Evolutionary conservation across 805 yeast species (phyloP), one percentile per base, ranked within the genome.

Genomic region (Kazachstania bromeliacearum): DNA sequence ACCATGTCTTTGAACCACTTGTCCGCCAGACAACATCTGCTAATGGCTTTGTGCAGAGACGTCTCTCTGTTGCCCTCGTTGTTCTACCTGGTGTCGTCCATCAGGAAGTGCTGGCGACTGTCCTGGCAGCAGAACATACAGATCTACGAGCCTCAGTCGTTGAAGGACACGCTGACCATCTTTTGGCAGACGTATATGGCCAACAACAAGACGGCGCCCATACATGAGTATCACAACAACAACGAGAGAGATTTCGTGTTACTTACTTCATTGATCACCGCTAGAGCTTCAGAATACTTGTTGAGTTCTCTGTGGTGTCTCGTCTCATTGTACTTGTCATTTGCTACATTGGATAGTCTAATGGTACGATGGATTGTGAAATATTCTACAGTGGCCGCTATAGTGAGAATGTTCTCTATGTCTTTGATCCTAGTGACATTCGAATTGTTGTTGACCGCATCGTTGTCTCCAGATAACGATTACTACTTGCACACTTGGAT

Each of bases 361-460:
- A 85, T 88, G 79, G 80, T 85, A 20, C 68, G 97, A 30, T 89
- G 97, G 94, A 84, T 89, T 19, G 94, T 88, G 29, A 85, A 81
- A 29, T 89, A 89, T 57, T 81, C 87, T 39, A 78, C 85, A 0
- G 68, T 83, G 1, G 97, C 95, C 0, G 94, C 95, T 0, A 83
- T 88, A 13, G 71, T 89, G 15, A 67, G 97, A 36, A 84, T 88
- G 70, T 64, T 87, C 33, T 78, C 94, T 9, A 79, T 85, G 76
- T 79, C 89, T 4, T 63, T 87, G 26, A 67, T 87, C 12, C 67
- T 85, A 36, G 71, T 82, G 12, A 72, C 84, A 5, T 64, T 80
- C 22, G 85, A 85, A 50, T 79, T 80, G 46, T 67, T 81, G 29
- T 61, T 85, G 31, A 64, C 80, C 28, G 64, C 80, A 18, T 68